Evolutionary conservation across 2,329 filamentous ascomycete species (phyloP).

Genomic region (Nemania bipapillata): DNA sequence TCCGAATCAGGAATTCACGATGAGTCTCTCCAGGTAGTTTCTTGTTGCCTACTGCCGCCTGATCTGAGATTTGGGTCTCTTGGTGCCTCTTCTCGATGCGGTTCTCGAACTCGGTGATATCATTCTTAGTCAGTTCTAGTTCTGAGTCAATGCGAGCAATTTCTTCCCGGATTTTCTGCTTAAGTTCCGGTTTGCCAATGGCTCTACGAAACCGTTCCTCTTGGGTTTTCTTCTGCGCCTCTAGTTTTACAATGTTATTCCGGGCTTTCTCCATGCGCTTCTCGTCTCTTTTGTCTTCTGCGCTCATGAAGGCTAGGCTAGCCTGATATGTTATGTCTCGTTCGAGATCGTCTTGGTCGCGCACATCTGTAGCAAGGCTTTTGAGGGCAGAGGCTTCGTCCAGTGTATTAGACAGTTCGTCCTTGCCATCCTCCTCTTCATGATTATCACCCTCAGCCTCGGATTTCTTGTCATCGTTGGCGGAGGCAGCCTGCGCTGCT

Average conservation of each 20-base stretch:
- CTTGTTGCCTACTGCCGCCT: slow-evolving; percentile 61
- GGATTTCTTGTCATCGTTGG: background rate
- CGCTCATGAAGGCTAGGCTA: slow-evolving; percentile 67
- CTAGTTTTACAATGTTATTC: slow-evolving; percentile 67
- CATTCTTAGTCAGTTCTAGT: slow-evolving; percentile 72
- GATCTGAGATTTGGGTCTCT: slow-evolving; percentile 58
- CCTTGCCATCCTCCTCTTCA: background rate
- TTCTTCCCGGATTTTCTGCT: slow-evolving; percentile 70
- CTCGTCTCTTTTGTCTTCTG: slow-evolving; percentile 71
- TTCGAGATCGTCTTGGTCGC: slow-evolving; percentile 90
- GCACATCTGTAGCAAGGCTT: slow-evolving; percentile 73
- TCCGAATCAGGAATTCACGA: slow-evolving; percentile 90
- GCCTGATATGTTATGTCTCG: slow-evolving; percentile 79
- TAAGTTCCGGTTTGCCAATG: slow-evolving; percentile 60
- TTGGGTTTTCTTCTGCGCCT: slow-evolving; percentile 70
- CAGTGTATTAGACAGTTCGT: slow-evolving; percentile 42
- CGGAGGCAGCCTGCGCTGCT: background rate
- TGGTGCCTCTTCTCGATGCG: slow-evolving; percentile 81
- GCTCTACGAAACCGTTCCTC: slow-evolving; percentile 60
- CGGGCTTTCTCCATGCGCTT: slow-evolving; percentile 70
- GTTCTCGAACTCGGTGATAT: slow-evolving; percentile 81
- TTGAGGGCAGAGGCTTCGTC: slow-evolving; percentile 71
- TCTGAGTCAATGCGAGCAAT: slow-evolving; percentile 73
- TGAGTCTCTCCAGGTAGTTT: slow-evolving; percentile 82
- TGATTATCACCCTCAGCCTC: background rate